Percentiles rank a stretch among this genome's conserved stretches.
phyloP scores from a whole-genome alignment of 163 green algal species.

The Coccomyxa subellipsoidea region DNA sequence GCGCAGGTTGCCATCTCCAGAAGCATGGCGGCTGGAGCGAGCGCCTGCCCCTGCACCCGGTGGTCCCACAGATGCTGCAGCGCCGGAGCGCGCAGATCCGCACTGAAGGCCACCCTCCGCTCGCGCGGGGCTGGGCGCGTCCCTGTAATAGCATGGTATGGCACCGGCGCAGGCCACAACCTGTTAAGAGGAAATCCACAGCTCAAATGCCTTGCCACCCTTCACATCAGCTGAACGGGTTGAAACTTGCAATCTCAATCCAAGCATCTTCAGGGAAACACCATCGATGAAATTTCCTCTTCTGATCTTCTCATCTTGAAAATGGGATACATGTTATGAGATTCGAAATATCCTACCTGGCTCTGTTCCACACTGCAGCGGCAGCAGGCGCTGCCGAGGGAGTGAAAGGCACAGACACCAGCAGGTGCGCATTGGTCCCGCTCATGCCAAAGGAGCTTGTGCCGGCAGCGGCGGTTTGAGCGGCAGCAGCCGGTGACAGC shows the following conservation, averaged over 20 bases:
- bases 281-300: too few species aligned
- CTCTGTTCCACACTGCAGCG: neutral
- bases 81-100: neutral
- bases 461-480: conserved; percentile 23
- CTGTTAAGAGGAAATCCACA: too few species aligned
- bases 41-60: conserved; percentile 19
- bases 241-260: too few species aligned
- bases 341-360: too few species aligned
- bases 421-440: conserved; percentile 67
- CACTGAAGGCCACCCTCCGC: neutral
- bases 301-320: too few species aligned
- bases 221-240: too few species aligned
- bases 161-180: conserved; percentile 35
- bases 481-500: neutral
- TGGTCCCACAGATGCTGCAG: conserved; percentile 48
- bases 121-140: neutral
- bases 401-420: neutral
- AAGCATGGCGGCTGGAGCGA: conserved; percentile 37
- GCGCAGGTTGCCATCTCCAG: conserved; percentile 31
- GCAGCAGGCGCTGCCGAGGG: neutral
- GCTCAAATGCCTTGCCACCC: too few species aligned
- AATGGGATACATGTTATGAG: too few species aligned
- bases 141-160: conserved; percentile 22
- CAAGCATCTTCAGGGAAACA: too few species aligned
- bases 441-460: conserved; percentile 80